These are phyloP conservation scores for Puccinia horiana DNA, from an alignment of 1,284 basidiomycete genomes.

Conservation along the genomic window DNA sequence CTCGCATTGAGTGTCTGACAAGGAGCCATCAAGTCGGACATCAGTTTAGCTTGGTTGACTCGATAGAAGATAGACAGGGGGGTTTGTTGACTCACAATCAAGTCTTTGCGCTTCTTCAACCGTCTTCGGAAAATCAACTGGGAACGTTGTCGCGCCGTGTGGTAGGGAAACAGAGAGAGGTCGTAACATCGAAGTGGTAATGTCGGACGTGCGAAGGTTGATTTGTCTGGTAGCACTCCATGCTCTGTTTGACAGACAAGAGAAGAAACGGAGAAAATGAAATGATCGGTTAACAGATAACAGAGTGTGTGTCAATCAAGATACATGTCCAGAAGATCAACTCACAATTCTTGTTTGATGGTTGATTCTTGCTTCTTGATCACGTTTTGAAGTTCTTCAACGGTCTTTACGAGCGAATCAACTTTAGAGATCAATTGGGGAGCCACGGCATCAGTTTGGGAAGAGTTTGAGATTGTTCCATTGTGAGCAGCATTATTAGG, in stretches of 20 bases:
- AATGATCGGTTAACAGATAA: background rate
- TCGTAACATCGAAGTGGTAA: slow-evolving; percentile 9
- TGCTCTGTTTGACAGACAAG: slow-evolving; percentile 23
- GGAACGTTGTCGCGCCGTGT: slow-evolving; percentile 17
- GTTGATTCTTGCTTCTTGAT: slow-evolving; percentile 47
- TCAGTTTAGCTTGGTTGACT: background rate
- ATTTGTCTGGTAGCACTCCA: slow-evolving; percentile 44
- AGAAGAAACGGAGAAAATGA: background rate
- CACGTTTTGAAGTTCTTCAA: slow-evolving; percentile 44
- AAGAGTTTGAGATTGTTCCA: background rate
- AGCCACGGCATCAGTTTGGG: slow-evolving; percentile 32
- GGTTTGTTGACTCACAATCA: slow-evolving; percentile 5
- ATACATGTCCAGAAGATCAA: background rate
- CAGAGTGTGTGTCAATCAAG: background rate
- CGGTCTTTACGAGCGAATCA: slow-evolving; percentile 41
- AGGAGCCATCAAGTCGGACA: background rate
- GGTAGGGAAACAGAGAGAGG: slow-evolving; percentile 36
- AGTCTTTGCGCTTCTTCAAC: slow-evolving; percentile 40
- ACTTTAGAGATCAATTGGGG: slow-evolving; percentile 43
- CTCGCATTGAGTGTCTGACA: slow-evolving; percentile 38
- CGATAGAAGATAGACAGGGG: background rate
- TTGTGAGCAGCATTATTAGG: slow-evolving; percentile 27
- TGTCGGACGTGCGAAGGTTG: slow-evolving; percentile 34
- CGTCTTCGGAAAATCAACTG: slow-evolving; percentile 43
- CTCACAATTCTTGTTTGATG: slow-evolving; percentile 48